These are phyloP conservation scores for Triticum turgidum DNA, from an alignment of 176 grass and related monocot species.

Conservation along the genomic window DNA sequence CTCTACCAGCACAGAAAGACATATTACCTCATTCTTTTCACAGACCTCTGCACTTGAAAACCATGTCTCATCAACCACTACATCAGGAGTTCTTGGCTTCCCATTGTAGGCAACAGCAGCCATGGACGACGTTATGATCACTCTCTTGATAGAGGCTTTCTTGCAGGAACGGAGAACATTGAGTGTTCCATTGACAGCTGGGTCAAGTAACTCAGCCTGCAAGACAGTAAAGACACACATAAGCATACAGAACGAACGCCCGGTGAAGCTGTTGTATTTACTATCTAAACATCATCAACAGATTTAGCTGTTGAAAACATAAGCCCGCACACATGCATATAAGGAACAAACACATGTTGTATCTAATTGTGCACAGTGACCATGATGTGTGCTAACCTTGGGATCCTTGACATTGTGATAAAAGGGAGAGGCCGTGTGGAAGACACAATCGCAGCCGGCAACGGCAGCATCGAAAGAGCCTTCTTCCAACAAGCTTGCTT, in stretches of 20 bases:
- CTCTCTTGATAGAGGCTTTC: conserved; percentile 18
- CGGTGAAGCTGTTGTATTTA: too few relatives aligned
- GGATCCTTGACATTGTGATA: conserved; percentile 50
- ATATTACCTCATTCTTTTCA: conserved; percentile 1
- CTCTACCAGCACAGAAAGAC: neutral
- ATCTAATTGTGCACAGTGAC: too few relatives aligned
- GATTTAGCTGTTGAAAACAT: too few relatives aligned
- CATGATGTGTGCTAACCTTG: conserved; percentile 27
- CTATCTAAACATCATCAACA: too few relatives aligned
- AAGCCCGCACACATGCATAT: too few relatives aligned
- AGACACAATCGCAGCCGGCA: conserved; percentile 48
- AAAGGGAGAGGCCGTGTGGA: conserved; percentile 67
- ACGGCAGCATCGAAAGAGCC: conserved; percentile 48
- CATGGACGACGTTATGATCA: conserved; percentile 33
- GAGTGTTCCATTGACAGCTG: conserved; percentile 27
- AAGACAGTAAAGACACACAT: neutral
- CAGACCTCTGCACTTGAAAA: conserved; percentile 21
- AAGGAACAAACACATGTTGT: too few relatives aligned
- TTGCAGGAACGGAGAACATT: conserved; percentile 32
- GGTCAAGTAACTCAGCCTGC: conserved; percentile 35
- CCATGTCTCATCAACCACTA: conserved; percentile 34
- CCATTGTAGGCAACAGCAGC: conserved; percentile 13
- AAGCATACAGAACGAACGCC: too few relatives aligned
- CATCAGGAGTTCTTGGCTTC: conserved; percentile 27
- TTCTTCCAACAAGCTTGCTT: conserved; percentile 56